A percentile compares a stretch with the other conserved stretches of the same genome.
Conservation (phyloP, 116 monocot species). For the Trichopus zeylanicus region DNA sequence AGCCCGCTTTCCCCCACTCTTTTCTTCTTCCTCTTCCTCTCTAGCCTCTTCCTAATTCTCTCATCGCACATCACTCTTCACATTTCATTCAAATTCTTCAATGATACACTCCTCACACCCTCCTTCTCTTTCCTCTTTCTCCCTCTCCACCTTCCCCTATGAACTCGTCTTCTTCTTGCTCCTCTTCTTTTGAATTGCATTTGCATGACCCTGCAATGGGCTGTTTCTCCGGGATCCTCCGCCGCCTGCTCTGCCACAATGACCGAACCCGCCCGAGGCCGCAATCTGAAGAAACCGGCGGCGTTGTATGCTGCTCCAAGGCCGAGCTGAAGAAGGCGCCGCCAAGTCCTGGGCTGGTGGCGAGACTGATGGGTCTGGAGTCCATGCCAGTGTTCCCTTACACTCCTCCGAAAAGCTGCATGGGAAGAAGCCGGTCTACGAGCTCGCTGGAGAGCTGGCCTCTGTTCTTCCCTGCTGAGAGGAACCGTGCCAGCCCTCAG, state of each 20-base stretch:
- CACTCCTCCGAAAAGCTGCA: not conserved
- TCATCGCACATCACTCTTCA: not conserved
- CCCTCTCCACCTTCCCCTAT: not conserved
- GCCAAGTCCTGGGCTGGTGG: slow-evolving; percentile 5
- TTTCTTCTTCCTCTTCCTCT: not conserved
- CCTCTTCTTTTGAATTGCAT: not conserved
- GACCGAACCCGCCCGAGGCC: not conserved
- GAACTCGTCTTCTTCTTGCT: not conserved
- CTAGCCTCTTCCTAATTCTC: not conserved
- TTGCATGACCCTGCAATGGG: not conserved
- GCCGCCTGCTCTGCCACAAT: slow-evolving; percentile 1
- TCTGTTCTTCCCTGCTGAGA: slow-evolving; percentile 5
- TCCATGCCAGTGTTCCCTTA: slow-evolving; percentile 11
- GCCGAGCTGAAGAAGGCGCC: not conserved
- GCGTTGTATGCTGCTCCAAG: not conserved
- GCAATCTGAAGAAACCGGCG: not conserved
- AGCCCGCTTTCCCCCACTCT: not conserved
- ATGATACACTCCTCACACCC: not conserved
- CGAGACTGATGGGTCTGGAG: slow-evolving; percentile 12
- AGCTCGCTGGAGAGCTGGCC: slow-evolving; percentile 26
- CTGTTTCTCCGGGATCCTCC: not conserved
- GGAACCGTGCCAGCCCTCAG: not conserved
- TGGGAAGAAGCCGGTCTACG: slow-evolving; percentile 28
- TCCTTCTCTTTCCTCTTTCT: not conserved
- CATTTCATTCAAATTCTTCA: not conserved